Percentiles rank a stretch among this genome's conserved stretches.
Evolutionary conservation across 805 yeast species (phyloP).

Genomic region (Lipomyces starkeyi): DNA sequence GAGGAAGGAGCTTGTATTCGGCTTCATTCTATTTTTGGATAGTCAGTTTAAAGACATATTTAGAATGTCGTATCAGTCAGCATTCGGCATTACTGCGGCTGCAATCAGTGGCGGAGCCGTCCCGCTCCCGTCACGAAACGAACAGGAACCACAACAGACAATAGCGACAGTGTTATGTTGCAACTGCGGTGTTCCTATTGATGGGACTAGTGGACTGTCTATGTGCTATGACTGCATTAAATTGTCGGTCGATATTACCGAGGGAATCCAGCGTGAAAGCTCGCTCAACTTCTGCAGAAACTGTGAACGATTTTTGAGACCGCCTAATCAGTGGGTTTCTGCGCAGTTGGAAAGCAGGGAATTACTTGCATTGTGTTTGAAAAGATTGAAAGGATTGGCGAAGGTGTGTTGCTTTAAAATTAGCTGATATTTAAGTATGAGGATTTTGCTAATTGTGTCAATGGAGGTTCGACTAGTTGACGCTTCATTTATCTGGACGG

Average conservation of each 20-base stretch:
- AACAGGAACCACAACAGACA: slow-evolving; percentile 15
- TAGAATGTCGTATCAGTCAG: slow-evolving; percentile 32
- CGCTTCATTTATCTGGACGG: slow-evolving; percentile 98
- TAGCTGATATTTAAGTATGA: not conserved
- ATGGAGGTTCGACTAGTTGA: slow-evolving; percentile 83
- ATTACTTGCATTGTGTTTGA: slow-evolving; percentile 84
- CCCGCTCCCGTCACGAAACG: slow-evolving; percentile 21
- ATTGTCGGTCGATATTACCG: slow-evolving; percentile 89
- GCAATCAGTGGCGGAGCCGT: slow-evolving; percentile 35
- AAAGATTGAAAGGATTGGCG: slow-evolving; percentile 84
- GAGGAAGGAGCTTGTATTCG: no score
- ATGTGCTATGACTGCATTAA: slow-evolving; percentile 98
- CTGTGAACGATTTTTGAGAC: slow-evolving; percentile 94
- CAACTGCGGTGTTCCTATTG: slow-evolving; percentile 98
- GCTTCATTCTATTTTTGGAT: no score
- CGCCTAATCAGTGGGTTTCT: slow-evolving; percentile 91
- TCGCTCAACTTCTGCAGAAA: slow-evolving; percentile 87
- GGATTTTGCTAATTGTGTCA: slow-evolving; percentile 37
- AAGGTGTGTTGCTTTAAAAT: slow-evolving; percentile 55
- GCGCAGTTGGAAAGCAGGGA: slow-evolving; percentile 94
- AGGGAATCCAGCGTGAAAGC: slow-evolving; percentile 91
- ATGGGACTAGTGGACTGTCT: slow-evolving; percentile 77
- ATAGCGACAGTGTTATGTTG: slow-evolving; percentile 91
- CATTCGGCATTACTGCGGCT: slow-evolving; percentile 29
- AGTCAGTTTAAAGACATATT: not conserved